A percentile compares a stretch with the other conserved stretches of the same genome.
phyloP scores from a whole-genome alignment of 2,329 filamentous ascomycete genomes.

The Ascosphaera acerosa region DNA sequence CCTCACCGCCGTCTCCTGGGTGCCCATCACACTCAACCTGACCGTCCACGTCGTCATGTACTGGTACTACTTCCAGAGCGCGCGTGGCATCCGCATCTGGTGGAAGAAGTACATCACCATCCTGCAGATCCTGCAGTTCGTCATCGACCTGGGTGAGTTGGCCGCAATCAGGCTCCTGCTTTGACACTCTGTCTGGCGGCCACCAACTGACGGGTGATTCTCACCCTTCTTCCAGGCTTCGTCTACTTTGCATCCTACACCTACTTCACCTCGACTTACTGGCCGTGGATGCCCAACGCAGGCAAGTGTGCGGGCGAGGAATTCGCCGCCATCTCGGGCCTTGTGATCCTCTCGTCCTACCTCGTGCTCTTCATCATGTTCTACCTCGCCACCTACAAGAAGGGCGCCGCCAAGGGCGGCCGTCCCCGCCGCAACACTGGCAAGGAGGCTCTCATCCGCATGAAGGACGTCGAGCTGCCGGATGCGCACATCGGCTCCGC shows the following conservation, averaged over 20 bases:
- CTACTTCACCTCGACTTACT: conserved; percentile 78
- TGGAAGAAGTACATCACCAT: conserved; percentile 97
- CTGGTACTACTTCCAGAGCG: conserved; percentile 97
- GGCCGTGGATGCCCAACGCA: conserved; percentile 45
- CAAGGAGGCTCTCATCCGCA: conserved; percentile 66
- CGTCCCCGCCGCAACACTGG: conserved; percentile 32
- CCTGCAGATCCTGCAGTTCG: conserved; percentile 79
- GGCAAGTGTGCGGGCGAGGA: conserved; percentile 75
- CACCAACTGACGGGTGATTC: conserved; percentile 5
- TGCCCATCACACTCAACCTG: conserved; percentile 66
- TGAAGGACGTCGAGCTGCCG: conserved; percentile 44
- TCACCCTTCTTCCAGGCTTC: conserved; percentile 39
- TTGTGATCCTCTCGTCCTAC: conserved; percentile 69
- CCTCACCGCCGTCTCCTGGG: conserved; percentile 71
- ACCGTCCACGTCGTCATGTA: conserved; percentile 90
- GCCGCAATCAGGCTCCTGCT: background rate
- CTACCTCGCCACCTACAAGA: conserved; percentile 73
- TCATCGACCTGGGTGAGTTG: conserved; percentile 68
- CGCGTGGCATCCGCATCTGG: conserved; percentile 73
- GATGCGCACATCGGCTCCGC: conserved; percentile 8
- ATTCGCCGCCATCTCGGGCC: conserved; percentile 70
- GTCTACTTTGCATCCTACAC: conserved; percentile 90
- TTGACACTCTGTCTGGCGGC: background rate
- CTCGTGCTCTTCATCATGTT: conserved; percentile 86
- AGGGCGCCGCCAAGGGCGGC: conserved; percentile 20